These are phyloP conservation scores for Dissoconium aciculare DNA, from an alignment of 2,329 filamentous ascomycete genomes.

Conservation along the genomic window DNA sequence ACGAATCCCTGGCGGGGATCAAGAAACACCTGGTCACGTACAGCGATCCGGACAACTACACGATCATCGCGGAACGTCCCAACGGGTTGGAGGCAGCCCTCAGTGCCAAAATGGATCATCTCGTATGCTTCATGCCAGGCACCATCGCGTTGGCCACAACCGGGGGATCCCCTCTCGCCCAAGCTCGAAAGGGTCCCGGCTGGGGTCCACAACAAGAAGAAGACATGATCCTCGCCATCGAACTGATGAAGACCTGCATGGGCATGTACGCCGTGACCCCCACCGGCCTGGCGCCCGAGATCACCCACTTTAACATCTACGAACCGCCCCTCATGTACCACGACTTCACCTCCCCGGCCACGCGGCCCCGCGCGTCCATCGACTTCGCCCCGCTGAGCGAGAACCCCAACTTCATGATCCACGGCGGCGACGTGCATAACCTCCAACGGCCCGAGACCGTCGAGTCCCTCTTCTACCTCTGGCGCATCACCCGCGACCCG, in stretches of 20 bases:
- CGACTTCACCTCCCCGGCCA: slow-evolving; percentile 30
- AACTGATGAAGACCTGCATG: slow-evolving; percentile 95
- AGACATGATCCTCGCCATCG: slow-evolving; percentile 72
- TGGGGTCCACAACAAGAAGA: slow-evolving; percentile 73
- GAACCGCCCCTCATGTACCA: slow-evolving; percentile 50
- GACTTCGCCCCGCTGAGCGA: slow-evolving; percentile 35
- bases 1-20: slow-evolving; percentile 67
- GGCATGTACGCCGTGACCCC: slow-evolving; percentile 86
- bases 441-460: slow-evolving; percentile 90
- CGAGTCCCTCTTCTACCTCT: slow-evolving; percentile 97
- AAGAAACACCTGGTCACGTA: slow-evolving; percentile 89
- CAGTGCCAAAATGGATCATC: slow-evolving; percentile 89
- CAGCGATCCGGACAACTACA: slow-evolving; percentile 62
- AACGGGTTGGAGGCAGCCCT: slow-evolving; percentile 51
- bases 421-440: slow-evolving; percentile 76
- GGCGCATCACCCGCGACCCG: slow-evolving; percentile 82
- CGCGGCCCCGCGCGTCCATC: slow-evolving; percentile 36
- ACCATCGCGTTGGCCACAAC: slow-evolving; percentile 85
- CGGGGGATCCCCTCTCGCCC: slow-evolving; percentile 56
- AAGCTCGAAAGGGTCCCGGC: slow-evolving; percentile 52
- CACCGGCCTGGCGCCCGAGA: slow-evolving; percentile 87
- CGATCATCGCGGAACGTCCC: slow-evolving; percentile 79
- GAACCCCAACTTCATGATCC: slow-evolving; percentile 62
- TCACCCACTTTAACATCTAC: slow-evolving; percentile 73
- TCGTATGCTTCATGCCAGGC: slow-evolving; percentile 94